These are phyloP conservation scores for Castanea mollissima DNA, from an alignment of 306 rosid species.

Conservation along the genomic window DNA sequence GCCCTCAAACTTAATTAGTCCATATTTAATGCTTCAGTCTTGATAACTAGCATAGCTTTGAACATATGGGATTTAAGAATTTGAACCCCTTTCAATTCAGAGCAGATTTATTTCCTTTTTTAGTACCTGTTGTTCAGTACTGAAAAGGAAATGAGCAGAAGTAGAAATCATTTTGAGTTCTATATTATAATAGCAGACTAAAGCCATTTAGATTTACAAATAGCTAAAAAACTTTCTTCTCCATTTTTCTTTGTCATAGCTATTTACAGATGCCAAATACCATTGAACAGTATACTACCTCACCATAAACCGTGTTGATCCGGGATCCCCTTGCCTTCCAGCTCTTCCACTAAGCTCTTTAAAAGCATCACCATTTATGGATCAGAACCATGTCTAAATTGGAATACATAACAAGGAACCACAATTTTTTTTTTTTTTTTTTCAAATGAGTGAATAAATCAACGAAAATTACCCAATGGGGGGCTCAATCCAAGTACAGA, in stretches of 20 bases:
- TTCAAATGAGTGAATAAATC: neutral
- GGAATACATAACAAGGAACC: neutral
- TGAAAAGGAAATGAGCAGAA: neutral
- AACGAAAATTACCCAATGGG: neutral
- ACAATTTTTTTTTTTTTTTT: neutral
- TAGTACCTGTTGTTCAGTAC: neutral
- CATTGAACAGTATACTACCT: conserved; percentile 51
- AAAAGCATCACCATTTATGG: conserved; percentile 21
- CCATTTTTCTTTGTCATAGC: no score
- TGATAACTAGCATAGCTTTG: neutral
- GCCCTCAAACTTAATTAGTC: neutral
- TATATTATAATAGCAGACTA: neutral
- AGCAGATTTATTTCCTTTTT: neutral
- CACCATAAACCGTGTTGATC: conserved; percentile 97
- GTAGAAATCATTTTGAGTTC: neutral
- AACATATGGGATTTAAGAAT: neutral
- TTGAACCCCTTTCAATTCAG: neutral
- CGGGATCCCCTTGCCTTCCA: conserved; percentile 99
- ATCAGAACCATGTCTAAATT: conserved; percentile 17
- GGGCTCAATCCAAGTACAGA: neutral
- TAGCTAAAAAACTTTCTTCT: neutral
- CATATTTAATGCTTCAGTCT: neutral
- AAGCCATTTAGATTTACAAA: neutral
- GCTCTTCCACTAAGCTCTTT: conserved; percentile 97
- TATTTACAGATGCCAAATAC: neutral